Conservation (phyloP, 495 filamentous ascomycete species). For the Choiromyces venosus region DNA sequence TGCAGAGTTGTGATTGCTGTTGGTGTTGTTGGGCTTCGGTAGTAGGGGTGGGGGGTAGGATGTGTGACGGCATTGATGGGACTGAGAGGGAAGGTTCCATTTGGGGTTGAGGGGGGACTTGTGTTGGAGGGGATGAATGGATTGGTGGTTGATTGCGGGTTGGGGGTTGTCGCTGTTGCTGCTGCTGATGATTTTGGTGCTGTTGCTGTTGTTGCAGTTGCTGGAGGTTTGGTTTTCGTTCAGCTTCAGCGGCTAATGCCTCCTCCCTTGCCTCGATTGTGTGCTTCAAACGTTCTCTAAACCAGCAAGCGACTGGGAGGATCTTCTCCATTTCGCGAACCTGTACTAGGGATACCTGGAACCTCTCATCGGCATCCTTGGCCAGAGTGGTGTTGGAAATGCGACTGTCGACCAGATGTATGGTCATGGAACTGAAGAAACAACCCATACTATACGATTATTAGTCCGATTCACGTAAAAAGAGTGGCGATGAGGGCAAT, state of each 20-base stretch:
- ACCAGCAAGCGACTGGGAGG: constrained; percentile 19
- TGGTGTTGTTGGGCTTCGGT: background rate
- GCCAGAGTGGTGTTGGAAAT: background rate
- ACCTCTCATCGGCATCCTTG: constrained; percentile 14
- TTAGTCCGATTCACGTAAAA: background rate
- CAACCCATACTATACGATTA: constrained; percentile 9
- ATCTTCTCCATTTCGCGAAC: constrained; percentile 17
- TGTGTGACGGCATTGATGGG: background rate
- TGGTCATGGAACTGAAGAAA: constrained; percentile 22
- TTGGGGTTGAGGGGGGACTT: constrained; percentile 40
- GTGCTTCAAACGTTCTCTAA: constrained; percentile 45
- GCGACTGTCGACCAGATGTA: constrained; percentile 15
- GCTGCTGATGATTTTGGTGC: background rate
- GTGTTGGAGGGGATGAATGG: constrained; percentile 41
- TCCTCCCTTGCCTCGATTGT: constrained; percentile 43
- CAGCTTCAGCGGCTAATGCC: constrained; percentile 44
- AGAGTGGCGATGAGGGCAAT: background rate
- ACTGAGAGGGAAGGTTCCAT: background rate
- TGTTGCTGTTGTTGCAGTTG: constrained; percentile 5
- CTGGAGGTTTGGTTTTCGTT: constrained; percentile 19
- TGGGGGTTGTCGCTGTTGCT: background rate
- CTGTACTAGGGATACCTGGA: constrained; percentile 14
- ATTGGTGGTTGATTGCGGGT: background rate
- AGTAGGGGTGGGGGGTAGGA: background rate
- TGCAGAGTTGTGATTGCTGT: background rate